Conservation (phyloP, 1,139 yeast species). For the Barnettozyma hawaiiensis region DNA sequence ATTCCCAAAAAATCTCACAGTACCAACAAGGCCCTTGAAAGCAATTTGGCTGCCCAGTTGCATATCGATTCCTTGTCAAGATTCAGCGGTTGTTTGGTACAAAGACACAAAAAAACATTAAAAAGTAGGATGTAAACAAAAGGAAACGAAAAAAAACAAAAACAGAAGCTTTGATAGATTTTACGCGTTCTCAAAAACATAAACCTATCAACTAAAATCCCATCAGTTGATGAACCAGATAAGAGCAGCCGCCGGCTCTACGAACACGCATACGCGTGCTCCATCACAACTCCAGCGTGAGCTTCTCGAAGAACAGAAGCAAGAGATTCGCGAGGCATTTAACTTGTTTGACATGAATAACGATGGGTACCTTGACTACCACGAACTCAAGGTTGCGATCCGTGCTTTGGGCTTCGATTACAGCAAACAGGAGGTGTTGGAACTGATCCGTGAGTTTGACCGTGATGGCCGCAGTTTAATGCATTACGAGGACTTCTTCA, state of each 20-base stretch:
- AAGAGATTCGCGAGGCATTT: conserved; percentile 92
- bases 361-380: conserved; percentile 87
- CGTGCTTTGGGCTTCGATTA: conserved; percentile 91
- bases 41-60: conserved; percentile 38
- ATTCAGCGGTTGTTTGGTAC: not conserved
- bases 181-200: conserved; percentile 3
- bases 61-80: not conserved
- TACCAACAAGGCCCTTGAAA: conserved; percentile 41
- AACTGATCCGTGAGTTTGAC: conserved; percentile 77
- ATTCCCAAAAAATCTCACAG: conserved; percentile 44
- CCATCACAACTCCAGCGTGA: conserved; percentile 45
- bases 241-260: not conserved
- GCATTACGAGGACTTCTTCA: conserved; percentile 75
- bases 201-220: not conserved
- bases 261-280: conserved; percentile 14
- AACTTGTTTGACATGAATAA: conserved; percentile 87
- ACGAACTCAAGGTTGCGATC: conserved; percentile 87
- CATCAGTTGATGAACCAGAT: conserved; percentile 4
- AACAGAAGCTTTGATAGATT: no score
- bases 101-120: not conserved
- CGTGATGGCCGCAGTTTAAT: conserved; percentile 69
- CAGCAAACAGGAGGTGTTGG: conserved; percentile 72
- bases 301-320: conserved; percentile 81
- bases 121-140: conserved; percentile 1
- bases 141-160: not conserved